These are phyloP conservation scores for Wickerhamomyces ciferrii DNA, from an alignment of 805 yeast genomes.

Conservation along the genomic window DNA sequence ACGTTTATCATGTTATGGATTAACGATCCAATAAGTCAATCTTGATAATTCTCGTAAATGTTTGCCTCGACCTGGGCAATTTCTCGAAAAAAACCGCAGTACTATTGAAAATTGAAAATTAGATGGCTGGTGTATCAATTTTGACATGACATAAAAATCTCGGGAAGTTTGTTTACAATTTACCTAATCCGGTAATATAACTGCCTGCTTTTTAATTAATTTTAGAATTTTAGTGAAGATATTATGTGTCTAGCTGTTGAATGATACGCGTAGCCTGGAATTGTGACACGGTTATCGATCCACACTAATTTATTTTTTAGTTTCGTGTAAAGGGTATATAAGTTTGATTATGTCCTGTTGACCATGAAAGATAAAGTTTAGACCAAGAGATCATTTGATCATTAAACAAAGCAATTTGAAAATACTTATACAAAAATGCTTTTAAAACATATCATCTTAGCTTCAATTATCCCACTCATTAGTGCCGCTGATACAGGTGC, in stretches of 20 bases:
- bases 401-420: background rate
- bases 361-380: background rate
- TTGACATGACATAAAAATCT: background rate
- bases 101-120: too few relatives aligned
- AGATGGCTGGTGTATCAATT: background rate
- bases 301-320: background rate
- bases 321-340: background rate
- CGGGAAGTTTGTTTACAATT: background rate
- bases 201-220: background rate
- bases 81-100: too few relatives aligned
- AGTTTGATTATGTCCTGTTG: background rate
- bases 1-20: too few relatives aligned
- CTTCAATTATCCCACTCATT: conserved; percentile 6
- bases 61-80: too few relatives aligned
- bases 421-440: conserved; percentile 6
- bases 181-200: background rate
- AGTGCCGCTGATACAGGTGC: conserved; percentile 10
- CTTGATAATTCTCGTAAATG: too few relatives aligned
- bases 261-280: background rate
- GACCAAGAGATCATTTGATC: background rate
- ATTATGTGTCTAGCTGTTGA: background rate
- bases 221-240: background rate
- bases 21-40: too few relatives aligned
- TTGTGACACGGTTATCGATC: background rate
- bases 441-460: conserved; percentile 7